A percentile compares a stretch with the other conserved stretches of the same genome.
Evolutionary conservation across 345 rosid genomes (phyloP).

Genomic region (Salix viminalis): DNA sequence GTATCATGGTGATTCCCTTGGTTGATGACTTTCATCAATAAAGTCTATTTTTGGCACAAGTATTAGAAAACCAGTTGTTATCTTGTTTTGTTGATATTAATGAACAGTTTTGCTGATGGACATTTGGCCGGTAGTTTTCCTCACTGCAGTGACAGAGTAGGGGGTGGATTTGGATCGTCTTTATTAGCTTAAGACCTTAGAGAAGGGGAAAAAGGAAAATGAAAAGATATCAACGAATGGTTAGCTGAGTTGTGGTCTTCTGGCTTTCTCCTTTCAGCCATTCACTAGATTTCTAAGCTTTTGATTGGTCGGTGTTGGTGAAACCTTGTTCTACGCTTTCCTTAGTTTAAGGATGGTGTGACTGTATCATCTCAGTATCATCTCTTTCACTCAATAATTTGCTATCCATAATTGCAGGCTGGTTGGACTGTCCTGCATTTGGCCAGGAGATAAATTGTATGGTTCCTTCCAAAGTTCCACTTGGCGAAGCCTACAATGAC

Average conservation of each 20-base stretch:
- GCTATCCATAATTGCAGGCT: slow-evolving; percentile 46
- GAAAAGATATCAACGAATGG: background rate
- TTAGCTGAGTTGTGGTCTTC: background rate
- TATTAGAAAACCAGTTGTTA: background rate
- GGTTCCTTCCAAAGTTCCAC: slow-evolving; percentile 95
- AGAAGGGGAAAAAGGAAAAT: background rate
- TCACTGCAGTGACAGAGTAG: background rate
- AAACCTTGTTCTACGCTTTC: background rate
- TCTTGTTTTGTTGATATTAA: background rate
- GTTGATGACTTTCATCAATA: background rate
- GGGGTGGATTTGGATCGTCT: background rate
- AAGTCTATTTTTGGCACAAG: background rate
- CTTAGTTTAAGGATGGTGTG: background rate
- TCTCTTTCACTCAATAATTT: background rate
- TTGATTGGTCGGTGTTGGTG: background rate
- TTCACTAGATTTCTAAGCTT: background rate
- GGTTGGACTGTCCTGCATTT: slow-evolving; percentile 85
- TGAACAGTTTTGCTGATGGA: background rate
- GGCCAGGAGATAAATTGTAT: slow-evolving; percentile 69
- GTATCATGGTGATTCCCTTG: too few relatives aligned
- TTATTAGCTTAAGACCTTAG: background rate
- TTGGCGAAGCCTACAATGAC: slow-evolving; percentile 72
- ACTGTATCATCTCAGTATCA: slow-evolving; percentile 13
- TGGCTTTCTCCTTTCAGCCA: background rate
- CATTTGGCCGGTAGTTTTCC: background rate